These are phyloP conservation scores for Colletotrichum neosansevieriae DNA, from an alignment of 2,329 filamentous ascomycete genomes.

Conservation along the genomic window DNA sequence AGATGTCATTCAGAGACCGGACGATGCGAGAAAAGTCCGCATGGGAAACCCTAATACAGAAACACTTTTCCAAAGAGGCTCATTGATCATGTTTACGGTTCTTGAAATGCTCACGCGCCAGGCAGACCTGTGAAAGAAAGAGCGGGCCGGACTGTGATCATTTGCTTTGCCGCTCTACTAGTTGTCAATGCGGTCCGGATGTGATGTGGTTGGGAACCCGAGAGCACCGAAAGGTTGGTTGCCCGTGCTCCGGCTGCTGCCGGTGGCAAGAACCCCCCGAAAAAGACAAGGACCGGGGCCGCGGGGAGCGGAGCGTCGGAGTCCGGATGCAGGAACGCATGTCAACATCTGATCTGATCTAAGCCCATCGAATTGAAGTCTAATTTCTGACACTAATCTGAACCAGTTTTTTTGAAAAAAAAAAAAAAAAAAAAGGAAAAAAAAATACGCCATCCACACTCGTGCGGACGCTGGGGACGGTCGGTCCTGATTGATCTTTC, in stretches of 20 bases:
- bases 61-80: background rate
- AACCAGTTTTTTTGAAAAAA: too few species aligned
- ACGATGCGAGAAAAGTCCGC: background rate
- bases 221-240: background rate
- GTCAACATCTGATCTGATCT: conserved; percentile 10
- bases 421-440: too few species aligned
- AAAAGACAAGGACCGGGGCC: background rate
- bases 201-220: background rate
- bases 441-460: too few species aligned
- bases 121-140: background rate
- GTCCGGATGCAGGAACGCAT: background rate
- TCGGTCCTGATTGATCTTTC: too few species aligned
- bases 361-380: too few species aligned
- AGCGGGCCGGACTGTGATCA: background rate
- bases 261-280: conserved; percentile 7
- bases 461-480: background rate
- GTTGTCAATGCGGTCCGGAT: background rate
- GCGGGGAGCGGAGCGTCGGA: background rate
- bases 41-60: background rate
- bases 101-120: background rate
- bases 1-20: background rate
- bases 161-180: too few species aligned
- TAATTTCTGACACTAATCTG: too few species aligned
- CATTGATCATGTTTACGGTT: background rate
- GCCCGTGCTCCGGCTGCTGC: conserved; percentile 14